These are phyloP conservation scores for Sarocladiaceae sp. DNA, from an alignment of 2,329 filamentous ascomycete genomes.

Conservation along the genomic window DNA sequence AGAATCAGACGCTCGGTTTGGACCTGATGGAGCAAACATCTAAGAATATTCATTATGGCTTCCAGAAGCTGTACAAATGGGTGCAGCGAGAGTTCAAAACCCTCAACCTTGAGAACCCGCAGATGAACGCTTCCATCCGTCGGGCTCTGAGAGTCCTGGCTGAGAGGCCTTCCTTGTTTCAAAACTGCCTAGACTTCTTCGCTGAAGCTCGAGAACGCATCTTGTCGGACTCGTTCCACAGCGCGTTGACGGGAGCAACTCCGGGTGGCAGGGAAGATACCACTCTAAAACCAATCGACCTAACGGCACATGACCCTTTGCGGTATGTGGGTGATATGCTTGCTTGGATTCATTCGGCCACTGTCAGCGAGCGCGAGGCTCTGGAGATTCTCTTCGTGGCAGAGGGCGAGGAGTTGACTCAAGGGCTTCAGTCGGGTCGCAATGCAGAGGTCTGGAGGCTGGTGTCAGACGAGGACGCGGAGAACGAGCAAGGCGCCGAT, in stretches of 20 bases:
- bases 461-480: conserved; percentile 52
- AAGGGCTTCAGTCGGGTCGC: conserved; percentile 72
- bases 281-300: conserved; percentile 83
- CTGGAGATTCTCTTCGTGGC: conserved; percentile 88
- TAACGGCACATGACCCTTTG: conserved; percentile 85
- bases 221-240: conserved; percentile 83
- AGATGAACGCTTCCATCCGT: conserved; percentile 81
- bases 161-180: conserved; percentile 84
- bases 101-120: conserved; percentile 88
- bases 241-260: conserved; percentile 73
- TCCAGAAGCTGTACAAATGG: conserved; percentile 95
- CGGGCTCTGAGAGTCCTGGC: conserved; percentile 81
- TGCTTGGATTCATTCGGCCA: conserved; percentile 91
- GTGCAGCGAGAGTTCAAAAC: conserved; percentile 90
- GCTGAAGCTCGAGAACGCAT: conserved; percentile 84
- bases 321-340: conserved; percentile 97
- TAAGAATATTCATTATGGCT: conserved; percentile 80
- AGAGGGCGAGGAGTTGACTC: conserved; percentile 83
- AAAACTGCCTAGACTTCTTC: conserved; percentile 90
- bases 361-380: conserved; percentile 90
- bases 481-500: conserved; percentile 37
- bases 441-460: conserved; percentile 82
- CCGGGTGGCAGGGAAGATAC: conserved; percentile 54
- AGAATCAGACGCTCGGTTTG: conserved; percentile 81
- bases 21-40: conserved; percentile 91